phyloP scores from a whole-genome alignment of 805 yeast genomes.

The Lachancea fermentati region DNA sequence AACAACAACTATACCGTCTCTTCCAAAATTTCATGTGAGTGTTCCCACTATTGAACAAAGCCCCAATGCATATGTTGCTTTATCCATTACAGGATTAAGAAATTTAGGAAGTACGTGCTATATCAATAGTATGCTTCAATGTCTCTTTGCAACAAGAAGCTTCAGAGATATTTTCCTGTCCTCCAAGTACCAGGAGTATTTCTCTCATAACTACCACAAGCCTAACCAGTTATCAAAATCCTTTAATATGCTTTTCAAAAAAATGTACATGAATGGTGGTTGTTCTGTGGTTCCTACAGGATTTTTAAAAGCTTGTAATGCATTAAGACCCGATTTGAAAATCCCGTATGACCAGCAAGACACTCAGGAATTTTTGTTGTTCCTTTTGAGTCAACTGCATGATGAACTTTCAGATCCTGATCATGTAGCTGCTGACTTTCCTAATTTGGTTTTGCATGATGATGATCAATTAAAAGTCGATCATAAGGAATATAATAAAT shows the following conservation, averaged over 20 bases:
- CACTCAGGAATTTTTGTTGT: constrained; percentile 68
- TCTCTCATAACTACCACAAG: constrained; percentile 29
- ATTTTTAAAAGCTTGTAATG: constrained; percentile 47
- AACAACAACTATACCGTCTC: constrained; percentile 2
- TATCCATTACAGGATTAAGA: constrained; percentile 54
- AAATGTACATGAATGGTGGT: constrained; percentile 54
- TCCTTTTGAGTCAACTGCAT: constrained; percentile 61
- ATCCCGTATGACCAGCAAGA: constrained; percentile 79
- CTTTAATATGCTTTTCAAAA: constrained; percentile 47
- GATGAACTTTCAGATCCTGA: constrained; percentile 49
- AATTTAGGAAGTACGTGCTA: constrained; percentile 74
- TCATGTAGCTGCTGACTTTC: constrained; percentile 35
- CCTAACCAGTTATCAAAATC: constrained; percentile 41
- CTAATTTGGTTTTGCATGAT: constrained; percentile 34
- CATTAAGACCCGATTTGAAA: constrained; percentile 57
- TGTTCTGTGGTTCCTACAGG: constrained; percentile 59
- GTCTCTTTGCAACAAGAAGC: constrained; percentile 49
- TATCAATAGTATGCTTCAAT: constrained; percentile 67
- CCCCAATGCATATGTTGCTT: constrained; percentile 36
- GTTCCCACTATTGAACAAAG: constrained; percentile 37
- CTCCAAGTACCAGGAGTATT: constrained; percentile 40
- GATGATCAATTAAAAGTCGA: constrained; percentile 23
- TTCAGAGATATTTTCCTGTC: constrained; percentile 47
- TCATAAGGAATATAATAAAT: constrained; percentile 49
- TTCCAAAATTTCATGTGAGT: neutral